Evolutionary conservation across 2,329 filamentous ascomycete genomes (phyloP).

Genomic region (Cladosporium sp.): DNA sequence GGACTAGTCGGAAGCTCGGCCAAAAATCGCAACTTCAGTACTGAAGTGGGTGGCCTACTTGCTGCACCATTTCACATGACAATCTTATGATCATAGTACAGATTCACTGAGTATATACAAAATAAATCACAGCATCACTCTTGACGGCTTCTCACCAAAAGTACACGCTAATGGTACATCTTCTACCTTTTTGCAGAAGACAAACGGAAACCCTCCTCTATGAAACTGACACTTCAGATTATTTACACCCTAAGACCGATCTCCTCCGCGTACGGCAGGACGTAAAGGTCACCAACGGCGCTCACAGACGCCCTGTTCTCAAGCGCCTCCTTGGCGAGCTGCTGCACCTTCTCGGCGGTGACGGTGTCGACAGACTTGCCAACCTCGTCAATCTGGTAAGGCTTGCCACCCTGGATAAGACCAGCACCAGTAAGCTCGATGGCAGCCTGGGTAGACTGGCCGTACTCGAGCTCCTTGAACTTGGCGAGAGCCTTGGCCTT

Average conservation of each 20-base stretch:
- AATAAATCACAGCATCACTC: slow-evolving; percentile 9
- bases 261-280: slow-evolving; percentile 90
- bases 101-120: slow-evolving; percentile 5
- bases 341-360: slow-evolving; percentile 78
- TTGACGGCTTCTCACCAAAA: slow-evolving; percentile 13
- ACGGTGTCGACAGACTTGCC: slow-evolving; percentile 79
- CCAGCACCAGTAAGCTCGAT: slow-evolving; percentile 82
- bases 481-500: slow-evolving; percentile 94
- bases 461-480: slow-evolving; percentile 82
- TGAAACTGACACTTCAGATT: slow-evolving; percentile 25
- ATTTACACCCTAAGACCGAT: slow-evolving; percentile 91
- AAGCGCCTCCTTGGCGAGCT: slow-evolving; percentile 87
- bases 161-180: slow-evolving; percentile 36
- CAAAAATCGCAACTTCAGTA: neutral
- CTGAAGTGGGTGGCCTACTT: neutral
- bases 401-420: slow-evolving; percentile 76
- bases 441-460: slow-evolving; percentile 74
- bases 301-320: slow-evolving; percentile 87
- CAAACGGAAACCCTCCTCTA: slow-evolving; percentile 29
- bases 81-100: neutral
- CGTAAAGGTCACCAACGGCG: slow-evolving; percentile 85
- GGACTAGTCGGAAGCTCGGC: slow-evolving; percentile 5
- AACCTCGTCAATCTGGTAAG: slow-evolving; percentile 79
- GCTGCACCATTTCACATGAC: neutral
- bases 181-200: slow-evolving; percentile 31